Conservation (phyloP, 768 basidiomycete genomes). For the Boletus subcaerulescens region DNA sequence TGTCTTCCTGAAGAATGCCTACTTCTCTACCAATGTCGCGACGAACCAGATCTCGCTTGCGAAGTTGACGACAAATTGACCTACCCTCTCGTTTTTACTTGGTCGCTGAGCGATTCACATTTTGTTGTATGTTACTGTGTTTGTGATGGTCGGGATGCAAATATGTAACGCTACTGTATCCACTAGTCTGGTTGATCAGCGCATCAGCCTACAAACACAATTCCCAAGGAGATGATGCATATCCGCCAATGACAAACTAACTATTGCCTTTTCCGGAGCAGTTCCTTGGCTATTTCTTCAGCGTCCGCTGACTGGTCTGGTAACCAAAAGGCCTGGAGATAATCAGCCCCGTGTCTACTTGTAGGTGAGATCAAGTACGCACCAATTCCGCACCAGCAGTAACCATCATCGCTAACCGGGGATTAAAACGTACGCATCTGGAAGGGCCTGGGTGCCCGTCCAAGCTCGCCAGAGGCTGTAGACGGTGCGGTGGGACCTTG, state of each 20-base stretch:
- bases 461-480: slow-evolving; percentile 50
- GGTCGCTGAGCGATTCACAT: slow-evolving; percentile 7
- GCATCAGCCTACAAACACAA: neutral
- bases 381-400: slow-evolving; percentile 84
- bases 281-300: slow-evolving; percentile 68
- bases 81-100: neutral
- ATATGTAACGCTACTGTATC: neutral
- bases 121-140: neutral
- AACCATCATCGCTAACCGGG: slow-evolving; percentile 83
- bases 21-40: slow-evolving; percentile 60
- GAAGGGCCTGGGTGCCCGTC: slow-evolving; percentile 84
- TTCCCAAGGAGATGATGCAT: neutral
- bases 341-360: slow-evolving; percentile 6
- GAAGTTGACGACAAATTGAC: slow-evolving; percentile 39
- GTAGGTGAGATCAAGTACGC: slow-evolving; percentile 21
- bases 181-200: neutral
- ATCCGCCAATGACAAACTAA: neutral
- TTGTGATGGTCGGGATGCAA: slow-evolving; percentile 1
- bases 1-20: slow-evolving; percentile 75
- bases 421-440: slow-evolving; percentile 88
- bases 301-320: slow-evolving; percentile 65
- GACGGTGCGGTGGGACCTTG: slow-evolving; percentile 47
- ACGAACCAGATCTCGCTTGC: slow-evolving; percentile 62
- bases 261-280: slow-evolving; percentile 52
- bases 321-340: slow-evolving; percentile 57